A percentile compares a stretch with the other conserved stretches of the same genome.
Evolutionary conservation across 2,329 filamentous ascomycete genomes (phyloP).

Genomic region (Colletotrichum sojae): DNA sequence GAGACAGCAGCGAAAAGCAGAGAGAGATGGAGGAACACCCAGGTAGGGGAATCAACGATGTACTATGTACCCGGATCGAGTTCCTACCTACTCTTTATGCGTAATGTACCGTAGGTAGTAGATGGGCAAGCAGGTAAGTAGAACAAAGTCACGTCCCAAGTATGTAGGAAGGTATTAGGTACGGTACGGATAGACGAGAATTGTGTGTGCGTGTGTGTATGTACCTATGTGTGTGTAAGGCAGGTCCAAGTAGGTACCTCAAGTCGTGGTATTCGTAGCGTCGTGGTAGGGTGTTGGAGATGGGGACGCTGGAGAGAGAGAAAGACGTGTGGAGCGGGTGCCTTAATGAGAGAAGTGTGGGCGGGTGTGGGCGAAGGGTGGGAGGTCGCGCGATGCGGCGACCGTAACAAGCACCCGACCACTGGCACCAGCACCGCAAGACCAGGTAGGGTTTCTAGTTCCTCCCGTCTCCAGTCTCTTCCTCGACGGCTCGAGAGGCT

Average conservation of each 20-base stretch:
- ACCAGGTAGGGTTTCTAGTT: too few relatives aligned
- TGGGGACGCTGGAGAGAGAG: conserved; percentile 9
- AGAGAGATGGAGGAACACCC: background rate
- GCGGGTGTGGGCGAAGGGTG: conserved; percentile 37
- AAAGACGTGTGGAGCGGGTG: conserved; percentile 11
- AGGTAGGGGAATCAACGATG: background rate
- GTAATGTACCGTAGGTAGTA: background rate
- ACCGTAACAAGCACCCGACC: conserved; percentile 3
- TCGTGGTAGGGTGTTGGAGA: conserved; percentile 31
- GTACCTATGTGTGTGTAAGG: too few relatives aligned
- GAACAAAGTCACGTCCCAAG: background rate
- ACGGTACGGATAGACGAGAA: background rate
- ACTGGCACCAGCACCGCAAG: background rate
- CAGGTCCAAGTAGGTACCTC: too few relatives aligned
- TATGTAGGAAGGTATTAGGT: background rate
- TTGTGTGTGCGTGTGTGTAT: too few relatives aligned
- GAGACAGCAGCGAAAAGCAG: background rate
- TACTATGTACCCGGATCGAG: too few relatives aligned
- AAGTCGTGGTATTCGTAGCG: conserved; percentile 6
- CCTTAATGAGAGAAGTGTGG: conserved; percentile 7
- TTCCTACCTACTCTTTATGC: background rate
- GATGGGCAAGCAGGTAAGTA: background rate
- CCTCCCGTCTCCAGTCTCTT: too few relatives aligned
- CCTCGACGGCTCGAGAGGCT: too few relatives aligned
- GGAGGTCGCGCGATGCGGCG: conserved; percentile 38